phyloP scores from a whole-genome alignment of 176 grass and related monocot species.

The sorghum (Sorghum bicolor) region DNA sequence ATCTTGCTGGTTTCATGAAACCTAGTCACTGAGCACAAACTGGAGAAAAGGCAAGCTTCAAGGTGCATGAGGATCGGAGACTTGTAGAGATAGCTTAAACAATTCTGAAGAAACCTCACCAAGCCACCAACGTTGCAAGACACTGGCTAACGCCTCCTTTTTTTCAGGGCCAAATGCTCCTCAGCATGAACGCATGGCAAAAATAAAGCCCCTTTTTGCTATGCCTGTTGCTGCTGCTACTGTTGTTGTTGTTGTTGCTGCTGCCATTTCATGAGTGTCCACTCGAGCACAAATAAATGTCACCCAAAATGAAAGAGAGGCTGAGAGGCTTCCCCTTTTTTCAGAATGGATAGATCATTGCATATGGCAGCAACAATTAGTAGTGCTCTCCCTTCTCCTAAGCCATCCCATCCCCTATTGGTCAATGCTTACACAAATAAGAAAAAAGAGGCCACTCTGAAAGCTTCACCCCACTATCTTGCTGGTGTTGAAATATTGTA shows the following conservation, averaged over 20 bases:
- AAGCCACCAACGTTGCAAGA: constrained; percentile 39
- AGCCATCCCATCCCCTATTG: constrained; percentile 22
- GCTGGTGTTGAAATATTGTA: neutral
- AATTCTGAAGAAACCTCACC: constrained; percentile 41
- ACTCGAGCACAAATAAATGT: constrained; percentile 27
- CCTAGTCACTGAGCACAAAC: constrained; percentile 43
- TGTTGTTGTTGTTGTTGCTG: constrained; percentile 2
- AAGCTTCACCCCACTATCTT: constrained; percentile 20
- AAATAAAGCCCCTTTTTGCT: constrained; percentile 14
- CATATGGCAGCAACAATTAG: neutral
- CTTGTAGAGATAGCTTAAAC: constrained; percentile 41
- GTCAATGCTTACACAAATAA: constrained; percentile 30
- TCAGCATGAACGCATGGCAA: constrained; percentile 19
- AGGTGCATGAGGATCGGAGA: neutral
- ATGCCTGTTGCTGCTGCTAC: neutral
- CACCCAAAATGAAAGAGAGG: constrained; percentile 1
- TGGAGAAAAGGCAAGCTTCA: constrained; percentile 39
- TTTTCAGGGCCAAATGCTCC: constrained; percentile 19
- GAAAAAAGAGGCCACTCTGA: neutral
- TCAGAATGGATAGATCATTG: constrained; percentile 16
- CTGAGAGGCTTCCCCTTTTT: neutral
- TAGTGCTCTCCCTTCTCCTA: constrained; percentile 7
- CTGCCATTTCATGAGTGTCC: constrained; percentile 43
- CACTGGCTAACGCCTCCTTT: constrained; percentile 42
- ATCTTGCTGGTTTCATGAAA: constrained; percentile 20